Conservation (phyloP, 1,284 basidiomycete genomes). For the Pyrrhoderma lamaoense region DNA sequence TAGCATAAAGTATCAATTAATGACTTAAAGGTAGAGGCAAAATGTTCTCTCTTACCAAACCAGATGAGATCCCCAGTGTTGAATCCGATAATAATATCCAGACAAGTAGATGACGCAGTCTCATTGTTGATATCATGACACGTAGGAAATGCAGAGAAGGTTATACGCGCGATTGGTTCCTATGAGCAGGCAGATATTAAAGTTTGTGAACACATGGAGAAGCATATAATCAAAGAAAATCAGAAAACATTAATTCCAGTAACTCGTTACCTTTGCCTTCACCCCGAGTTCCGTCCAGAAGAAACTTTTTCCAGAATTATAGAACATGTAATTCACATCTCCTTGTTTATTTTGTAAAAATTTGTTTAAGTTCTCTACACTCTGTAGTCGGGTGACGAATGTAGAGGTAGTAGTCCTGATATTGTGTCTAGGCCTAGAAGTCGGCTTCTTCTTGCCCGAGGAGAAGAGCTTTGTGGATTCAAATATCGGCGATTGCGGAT, state of each 20-base stretch:
- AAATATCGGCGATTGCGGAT: constrained; percentile 29
- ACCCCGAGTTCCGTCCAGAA: constrained; percentile 77
- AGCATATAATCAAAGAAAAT: constrained; percentile 18
- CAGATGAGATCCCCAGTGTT: constrained; percentile 88
- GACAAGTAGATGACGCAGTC: constrained; percentile 68
- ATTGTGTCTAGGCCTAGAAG: constrained; percentile 76
- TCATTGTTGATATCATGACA: constrained; percentile 83
- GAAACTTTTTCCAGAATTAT: constrained; percentile 74
- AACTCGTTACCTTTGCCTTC: constrained; percentile 73
- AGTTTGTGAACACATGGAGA: constrained; percentile 13
- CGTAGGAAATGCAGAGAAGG: constrained; percentile 81
- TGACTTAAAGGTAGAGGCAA: not conserved
- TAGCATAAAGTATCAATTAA: not conserved
- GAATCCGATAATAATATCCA: constrained; percentile 93
- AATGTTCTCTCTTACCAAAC: constrained; percentile 54
- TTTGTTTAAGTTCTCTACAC: constrained; percentile 68
- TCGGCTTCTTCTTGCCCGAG: constrained; percentile 53
- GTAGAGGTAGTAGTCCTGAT: constrained; percentile 83
- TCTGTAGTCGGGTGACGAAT: constrained; percentile 82
- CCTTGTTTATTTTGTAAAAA: constrained; percentile 70
- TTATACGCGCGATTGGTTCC: constrained; percentile 83
- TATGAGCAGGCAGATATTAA: constrained; percentile 26
- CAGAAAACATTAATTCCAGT: no score
- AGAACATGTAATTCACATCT: constrained; percentile 79
- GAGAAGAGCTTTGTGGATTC: constrained; percentile 40